Evolutionary conservation across 2,329 filamentous ascomycete species (phyloP).

Genomic region (Harringtonia aguacate): DNA sequence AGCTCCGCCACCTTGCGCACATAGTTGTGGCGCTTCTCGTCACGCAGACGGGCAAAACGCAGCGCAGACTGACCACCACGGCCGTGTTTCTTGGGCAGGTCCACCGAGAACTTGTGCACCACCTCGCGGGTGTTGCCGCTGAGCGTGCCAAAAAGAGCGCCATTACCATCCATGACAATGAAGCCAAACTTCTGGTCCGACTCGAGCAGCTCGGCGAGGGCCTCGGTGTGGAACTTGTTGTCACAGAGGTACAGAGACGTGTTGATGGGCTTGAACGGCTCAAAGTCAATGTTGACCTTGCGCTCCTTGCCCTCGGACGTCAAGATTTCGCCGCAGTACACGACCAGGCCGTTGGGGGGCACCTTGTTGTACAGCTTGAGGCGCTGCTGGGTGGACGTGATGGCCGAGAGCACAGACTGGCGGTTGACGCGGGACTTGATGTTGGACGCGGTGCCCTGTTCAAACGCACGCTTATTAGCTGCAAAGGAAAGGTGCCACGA

Average conservation of each 20-base stretch:
- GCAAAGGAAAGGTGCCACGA: too few species aligned
- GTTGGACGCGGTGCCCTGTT: constrained; percentile 93
- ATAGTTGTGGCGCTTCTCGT: constrained; percentile 99
- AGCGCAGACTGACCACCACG: constrained; percentile 99
- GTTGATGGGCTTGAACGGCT: constrained; percentile 99
- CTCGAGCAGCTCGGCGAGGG: constrained; percentile 90
- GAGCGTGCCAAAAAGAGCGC: constrained; percentile 89
- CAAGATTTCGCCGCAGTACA: constrained; percentile 99
- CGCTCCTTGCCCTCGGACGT: constrained; percentile 96
- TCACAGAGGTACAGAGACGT: constrained; percentile 98
- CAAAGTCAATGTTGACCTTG: constrained; percentile 99
- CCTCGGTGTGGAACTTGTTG: constrained; percentile 99
- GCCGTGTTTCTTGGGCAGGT: constrained; percentile 99
- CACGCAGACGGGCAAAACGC: constrained; percentile 97
- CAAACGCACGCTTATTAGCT: constrained; percentile 8
- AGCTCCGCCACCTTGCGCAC: constrained; percentile 97
- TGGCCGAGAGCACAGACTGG: constrained; percentile 93
- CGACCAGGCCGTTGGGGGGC: constrained; percentile 90
- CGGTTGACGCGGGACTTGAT: constrained; percentile 99
- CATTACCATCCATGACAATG: constrained; percentile 99
- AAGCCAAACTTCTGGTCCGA: constrained; percentile 99
- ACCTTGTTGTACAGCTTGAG: constrained; percentile 99
- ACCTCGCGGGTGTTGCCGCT: constrained; percentile 96
- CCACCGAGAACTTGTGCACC: constrained; percentile 95
- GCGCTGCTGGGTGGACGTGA: constrained; percentile 97